Percentiles rank a stretch among this genome's conserved stretches.
Conservation (phyloP, 768 basidiomycete genomes). For the Suillus hirtellus region DNA sequence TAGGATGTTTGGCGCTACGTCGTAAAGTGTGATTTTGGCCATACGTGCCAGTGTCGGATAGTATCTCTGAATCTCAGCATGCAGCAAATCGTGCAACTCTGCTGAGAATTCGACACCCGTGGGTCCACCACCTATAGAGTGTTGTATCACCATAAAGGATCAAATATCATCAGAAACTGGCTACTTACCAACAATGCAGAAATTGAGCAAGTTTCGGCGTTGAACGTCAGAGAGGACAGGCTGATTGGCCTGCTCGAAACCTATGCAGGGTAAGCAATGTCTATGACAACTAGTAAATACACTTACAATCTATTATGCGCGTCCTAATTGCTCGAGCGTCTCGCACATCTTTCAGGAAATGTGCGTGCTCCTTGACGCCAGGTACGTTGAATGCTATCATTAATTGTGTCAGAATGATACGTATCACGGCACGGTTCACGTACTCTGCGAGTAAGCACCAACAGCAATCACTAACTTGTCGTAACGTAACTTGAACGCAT, state of each 20-base stretch:
- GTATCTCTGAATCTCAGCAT: slow-evolving; percentile 59
- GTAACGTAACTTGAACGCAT: slow-evolving; percentile 61
- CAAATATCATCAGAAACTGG: slow-evolving; percentile 1
- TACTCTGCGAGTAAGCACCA: slow-evolving; percentile 85
- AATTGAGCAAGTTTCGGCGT: slow-evolving; percentile 74
- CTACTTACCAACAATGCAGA: slow-evolving; percentile 77
- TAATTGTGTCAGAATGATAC: slow-evolving; percentile 9
- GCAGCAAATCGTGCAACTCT: slow-evolving; percentile 76
- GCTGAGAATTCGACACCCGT: slow-evolving; percentile 85
- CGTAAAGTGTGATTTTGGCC: slow-evolving; percentile 76
- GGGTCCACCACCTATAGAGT: slow-evolving; percentile 61
- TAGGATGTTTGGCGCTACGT: slow-evolving; percentile 78
- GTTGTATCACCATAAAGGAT: slow-evolving; percentile 5
- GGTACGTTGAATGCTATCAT: slow-evolving; percentile 63
- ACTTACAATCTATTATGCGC: slow-evolving; percentile 71
- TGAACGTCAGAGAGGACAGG: slow-evolving; percentile 76
- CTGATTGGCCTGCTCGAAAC: slow-evolving; percentile 86
- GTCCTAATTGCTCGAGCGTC: slow-evolving; percentile 73
- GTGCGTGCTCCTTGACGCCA: slow-evolving; percentile 78
- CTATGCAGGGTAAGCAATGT: slow-evolving; percentile 29
- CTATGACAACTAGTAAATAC: slow-evolving; percentile 4
- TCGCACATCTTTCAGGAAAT: slow-evolving; percentile 79
- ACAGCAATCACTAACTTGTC: slow-evolving; percentile 86
- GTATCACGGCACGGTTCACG: slow-evolving; percentile 17
- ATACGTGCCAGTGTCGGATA: slow-evolving; percentile 65